These are phyloP conservation scores for Juglanconis sp. DNA, from an alignment of 2,329 filamentous ascomycete genomes.

Conservation along the genomic window DNA sequence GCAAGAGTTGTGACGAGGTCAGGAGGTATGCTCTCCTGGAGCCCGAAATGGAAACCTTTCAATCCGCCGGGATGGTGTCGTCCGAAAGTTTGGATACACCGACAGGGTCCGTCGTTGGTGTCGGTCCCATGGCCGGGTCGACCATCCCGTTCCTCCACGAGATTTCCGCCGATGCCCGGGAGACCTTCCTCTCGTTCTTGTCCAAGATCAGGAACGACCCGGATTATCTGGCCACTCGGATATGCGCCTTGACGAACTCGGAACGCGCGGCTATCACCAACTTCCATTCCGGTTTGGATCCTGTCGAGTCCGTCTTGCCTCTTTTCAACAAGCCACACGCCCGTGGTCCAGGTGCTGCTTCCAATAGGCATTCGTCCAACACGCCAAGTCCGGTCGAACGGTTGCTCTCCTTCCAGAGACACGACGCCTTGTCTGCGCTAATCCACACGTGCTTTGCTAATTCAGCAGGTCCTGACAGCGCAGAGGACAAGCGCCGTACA, in stretches of 20 bases:
- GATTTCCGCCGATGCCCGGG: slow-evolving; percentile 70
- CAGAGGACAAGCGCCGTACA: slow-evolving; percentile 74
- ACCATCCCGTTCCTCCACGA: slow-evolving; percentile 63
- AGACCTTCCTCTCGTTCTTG: slow-evolving; percentile 75
- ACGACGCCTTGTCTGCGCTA: slow-evolving; percentile 79
- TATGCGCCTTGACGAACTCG: slow-evolving; percentile 69
- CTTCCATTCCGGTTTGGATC: slow-evolving; percentile 75
- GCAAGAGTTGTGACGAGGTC: slow-evolving; percentile 71
- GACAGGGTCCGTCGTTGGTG: slow-evolving; percentile 37
- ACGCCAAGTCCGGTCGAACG: slow-evolving; percentile 69
- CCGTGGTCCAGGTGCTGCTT: slow-evolving; percentile 34
- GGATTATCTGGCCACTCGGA: slow-evolving; percentile 79
- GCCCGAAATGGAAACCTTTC: slow-evolving; percentile 65
- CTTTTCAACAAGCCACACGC: slow-evolving; percentile 55
- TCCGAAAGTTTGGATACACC: slow-evolving; percentile 50
- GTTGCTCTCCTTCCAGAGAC: slow-evolving; percentile 82
- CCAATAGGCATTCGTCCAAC: slow-evolving; percentile 27
- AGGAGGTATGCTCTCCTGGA: slow-evolving; percentile 69
- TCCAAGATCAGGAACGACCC: slow-evolving; percentile 80
- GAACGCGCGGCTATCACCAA: slow-evolving; percentile 77
- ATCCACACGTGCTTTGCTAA: slow-evolving; percentile 89
- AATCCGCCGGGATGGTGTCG: slow-evolving; percentile 47
- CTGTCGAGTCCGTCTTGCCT: slow-evolving; percentile 78
- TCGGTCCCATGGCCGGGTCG: slow-evolving; percentile 37
- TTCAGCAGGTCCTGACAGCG: slow-evolving; percentile 75